A percentile compares a stretch with the other conserved stretches of the same genome.
These are phyloP conservation scores for Cyclotella choctawhatcheeana DNA, from an alignment of 108 stramenopile species.

Conservation along the genomic window DNA sequence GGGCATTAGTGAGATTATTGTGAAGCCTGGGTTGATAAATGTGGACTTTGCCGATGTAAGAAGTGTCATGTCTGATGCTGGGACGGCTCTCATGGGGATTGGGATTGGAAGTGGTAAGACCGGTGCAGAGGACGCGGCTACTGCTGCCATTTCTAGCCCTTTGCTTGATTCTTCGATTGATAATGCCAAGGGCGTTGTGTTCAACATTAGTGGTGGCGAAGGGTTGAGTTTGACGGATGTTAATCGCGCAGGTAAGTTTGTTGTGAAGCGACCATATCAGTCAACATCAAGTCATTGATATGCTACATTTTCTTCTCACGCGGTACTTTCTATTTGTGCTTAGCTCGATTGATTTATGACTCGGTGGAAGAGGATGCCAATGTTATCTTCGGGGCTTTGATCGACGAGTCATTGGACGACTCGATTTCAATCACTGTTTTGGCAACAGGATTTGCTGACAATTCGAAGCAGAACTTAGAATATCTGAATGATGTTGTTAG, in stretches of 20 bases:
- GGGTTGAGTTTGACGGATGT: constrained; percentile 87
- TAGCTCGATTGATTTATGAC: constrained; percentile 87
- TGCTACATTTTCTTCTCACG: too few species aligned
- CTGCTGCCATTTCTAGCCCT: constrained; percentile 85
- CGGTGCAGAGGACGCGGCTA: constrained; percentile 86
- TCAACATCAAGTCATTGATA: too few species aligned
- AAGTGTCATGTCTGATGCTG: constrained; percentile 88
- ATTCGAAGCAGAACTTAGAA: constrained; percentile 31
- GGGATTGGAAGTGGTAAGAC: constrained; percentile 82
- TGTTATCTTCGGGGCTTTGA: constrained; percentile 90
- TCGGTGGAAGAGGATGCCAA: constrained; percentile 90
- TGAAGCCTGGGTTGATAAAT: constrained; percentile 89
- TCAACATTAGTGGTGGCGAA: constrained; percentile 87
- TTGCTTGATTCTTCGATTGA: constrained; percentile 84
- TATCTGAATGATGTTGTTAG: constrained; percentile 49
- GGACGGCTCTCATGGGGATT: constrained; percentile 92
- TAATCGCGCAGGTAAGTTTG: constrained; percentile 79
- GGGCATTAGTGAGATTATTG: constrained; percentile 91
- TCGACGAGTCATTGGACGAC: constrained; percentile 54
- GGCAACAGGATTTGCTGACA: constrained; percentile 60
- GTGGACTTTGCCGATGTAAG: constrained; percentile 95
- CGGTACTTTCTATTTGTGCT: too few species aligned
- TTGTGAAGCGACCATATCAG: too few species aligned
- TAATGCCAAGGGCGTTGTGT: constrained; percentile 88
- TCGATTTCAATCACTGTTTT: constrained; percentile 59